Evolutionary conservation across 192 early-diverging fungal genomes (phyloP), one percentile per base, ranked within the genome.

Genomic region (Coemansia sp.): DNA sequence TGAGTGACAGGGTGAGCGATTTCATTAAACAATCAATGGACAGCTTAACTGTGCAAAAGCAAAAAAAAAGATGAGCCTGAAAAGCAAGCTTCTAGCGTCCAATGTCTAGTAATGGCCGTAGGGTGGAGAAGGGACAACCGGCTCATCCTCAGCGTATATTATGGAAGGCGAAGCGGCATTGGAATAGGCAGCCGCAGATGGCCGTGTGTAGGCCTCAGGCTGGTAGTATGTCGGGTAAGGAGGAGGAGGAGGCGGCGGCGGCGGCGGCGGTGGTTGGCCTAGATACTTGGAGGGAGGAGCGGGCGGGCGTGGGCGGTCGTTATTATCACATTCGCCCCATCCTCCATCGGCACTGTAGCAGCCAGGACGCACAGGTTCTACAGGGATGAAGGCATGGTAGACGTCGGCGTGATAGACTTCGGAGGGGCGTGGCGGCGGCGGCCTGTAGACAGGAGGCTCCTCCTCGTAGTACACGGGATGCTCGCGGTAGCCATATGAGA

Each of bases 391-490:
- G 54, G 9, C 15, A 56, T 56, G 15, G 36, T 56, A 56, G 21
- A 22, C 10, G 9, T 56, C 54, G 10, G 46, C 46, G 16, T 47
- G 46, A 4, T 47, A 26, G 26, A 26, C 26, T 3, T 26, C 26
- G 26, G 26, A 26, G 3, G 26, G 26, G 3, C 26, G 26, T n/a
- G 51, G 32, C 8, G 47, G 13, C 55, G 62, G 45, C 32, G 57
- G 22, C 26, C 26, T 41, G 32, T 65, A 51, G 22, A 41, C 65
- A 11, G 41, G 11, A 41, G 8, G 6, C 15, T 49, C 63, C 7
- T 57, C 63, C 40, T 55, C 63, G 22, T 71, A 65, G 47, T 60
- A 71, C 19, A 46, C 48, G 18, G 65, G 55, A 19, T 40, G 54
- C 65, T 13, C 36, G 12, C 16, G 39, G n/a, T 59, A 59, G 4